Evolutionary conservation across 805 yeast species (phyloP).

Genomic region (Vanderwaltozyma polyspora): DNA sequence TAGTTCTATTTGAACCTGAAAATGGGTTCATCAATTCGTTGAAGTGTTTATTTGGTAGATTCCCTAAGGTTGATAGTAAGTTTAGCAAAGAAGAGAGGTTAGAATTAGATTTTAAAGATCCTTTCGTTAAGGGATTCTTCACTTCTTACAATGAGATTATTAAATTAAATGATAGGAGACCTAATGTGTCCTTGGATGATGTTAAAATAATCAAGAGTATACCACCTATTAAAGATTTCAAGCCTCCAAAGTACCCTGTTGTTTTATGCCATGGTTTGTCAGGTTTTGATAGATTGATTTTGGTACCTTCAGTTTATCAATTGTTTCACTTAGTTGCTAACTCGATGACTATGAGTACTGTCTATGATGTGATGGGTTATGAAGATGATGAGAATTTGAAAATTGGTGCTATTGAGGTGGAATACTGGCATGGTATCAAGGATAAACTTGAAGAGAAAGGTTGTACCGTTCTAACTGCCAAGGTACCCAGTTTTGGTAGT

Average conservation of each 20-base stretch:
- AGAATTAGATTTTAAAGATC: too few relatives aligned
- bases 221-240: conserved; percentile 30
- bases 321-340: conserved; percentile 17
- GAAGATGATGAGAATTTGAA: conserved; percentile 2
- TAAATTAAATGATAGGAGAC: too few relatives aligned
- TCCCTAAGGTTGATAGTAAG: too few relatives aligned
- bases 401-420: conserved; percentile 32
- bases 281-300: conserved; percentile 55
- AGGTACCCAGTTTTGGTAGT: conserved; percentile 73
- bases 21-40: too few relatives aligned
- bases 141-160: too few relatives aligned
- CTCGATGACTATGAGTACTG: conserved; percentile 9
- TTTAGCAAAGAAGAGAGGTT: too few relatives aligned
- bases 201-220: neutral
- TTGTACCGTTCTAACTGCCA: conserved; percentile 56
- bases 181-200: too few relatives aligned
- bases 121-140: too few relatives aligned
- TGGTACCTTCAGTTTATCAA: conserved; percentile 33
- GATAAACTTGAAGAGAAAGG: conserved; percentile 51
- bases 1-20: too few relatives aligned
- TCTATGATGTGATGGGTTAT: conserved; percentile 14
- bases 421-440: conserved; percentile 77
- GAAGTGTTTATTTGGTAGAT: too few relatives aligned
- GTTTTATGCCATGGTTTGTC: conserved; percentile 80
- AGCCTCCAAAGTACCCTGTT: conserved; percentile 59